These are phyloP conservation scores for Yamadazyma epiphylla DNA, from an alignment of 1,139 yeast genomes.

Conservation along the genomic window DNA sequence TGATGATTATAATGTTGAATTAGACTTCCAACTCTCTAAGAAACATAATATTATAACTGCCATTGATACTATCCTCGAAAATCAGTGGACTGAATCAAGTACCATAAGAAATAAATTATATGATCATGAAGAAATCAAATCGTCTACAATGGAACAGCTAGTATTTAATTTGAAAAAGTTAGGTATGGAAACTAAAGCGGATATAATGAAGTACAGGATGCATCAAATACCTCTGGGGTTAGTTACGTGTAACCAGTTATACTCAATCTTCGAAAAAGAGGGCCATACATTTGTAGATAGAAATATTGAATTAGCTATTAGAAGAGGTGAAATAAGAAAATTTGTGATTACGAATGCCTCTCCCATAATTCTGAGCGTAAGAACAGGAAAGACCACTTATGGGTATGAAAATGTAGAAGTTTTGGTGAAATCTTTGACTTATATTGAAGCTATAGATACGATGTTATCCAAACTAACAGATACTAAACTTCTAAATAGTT, in stretches of 20 bases:
- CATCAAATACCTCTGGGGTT: slow-evolving; percentile 30
- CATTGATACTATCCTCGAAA: slow-evolving; percentile 28
- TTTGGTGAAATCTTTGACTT: slow-evolving; percentile 24
- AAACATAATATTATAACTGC: slow-evolving; percentile 32
- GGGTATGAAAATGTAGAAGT: slow-evolving; percentile 46
- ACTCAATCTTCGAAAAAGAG: slow-evolving; percentile 35
- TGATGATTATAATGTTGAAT: slow-evolving; percentile 34
- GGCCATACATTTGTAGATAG: slow-evolving; percentile 46
- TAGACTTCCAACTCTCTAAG: slow-evolving; percentile 35
- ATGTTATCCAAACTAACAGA: slow-evolving; percentile 1
- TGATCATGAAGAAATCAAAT: slow-evolving; percentile 11
- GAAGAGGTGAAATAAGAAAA: slow-evolving; percentile 32
- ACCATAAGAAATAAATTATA: slow-evolving; percentile 21
- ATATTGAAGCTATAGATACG: slow-evolving; percentile 15
- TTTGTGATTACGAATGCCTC: slow-evolving; percentile 44
- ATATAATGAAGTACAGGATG: slow-evolving; percentile 32
- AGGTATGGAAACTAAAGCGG: slow-evolving; percentile 33
- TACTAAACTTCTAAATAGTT: slow-evolving; percentile 5
- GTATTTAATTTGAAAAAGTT: slow-evolving; percentile 34
- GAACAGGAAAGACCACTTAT: slow-evolving; percentile 36
- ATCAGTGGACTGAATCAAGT: slow-evolving; percentile 40
- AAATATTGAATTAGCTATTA: slow-evolving; percentile 29
- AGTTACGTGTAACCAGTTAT: slow-evolving; percentile 37
- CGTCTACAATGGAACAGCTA: slow-evolving; percentile 21
- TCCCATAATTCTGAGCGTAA: slow-evolving; percentile 40